phyloP scores from a whole-genome alignment of 345 rosid genomes.

The Erodium maritimum region DNA sequence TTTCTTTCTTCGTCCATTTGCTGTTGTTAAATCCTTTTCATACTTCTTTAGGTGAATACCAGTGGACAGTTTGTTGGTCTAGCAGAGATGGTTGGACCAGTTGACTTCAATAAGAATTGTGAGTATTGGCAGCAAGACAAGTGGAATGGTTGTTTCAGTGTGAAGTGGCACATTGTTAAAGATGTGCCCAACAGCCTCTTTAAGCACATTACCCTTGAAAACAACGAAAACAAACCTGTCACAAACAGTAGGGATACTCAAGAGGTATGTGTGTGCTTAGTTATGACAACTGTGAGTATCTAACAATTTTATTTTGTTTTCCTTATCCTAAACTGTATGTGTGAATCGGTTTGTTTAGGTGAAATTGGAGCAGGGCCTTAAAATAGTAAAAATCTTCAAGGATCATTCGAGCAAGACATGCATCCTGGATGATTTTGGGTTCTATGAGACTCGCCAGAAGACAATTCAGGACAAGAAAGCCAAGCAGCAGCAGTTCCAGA shows the following conservation, averaged over 20 bases:
- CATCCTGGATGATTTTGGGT: slow-evolving; percentile 63
- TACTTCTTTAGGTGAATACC: slow-evolving; percentile 60
- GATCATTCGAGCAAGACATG: slow-evolving; percentile 38
- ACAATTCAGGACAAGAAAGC: slow-evolving; percentile 56
- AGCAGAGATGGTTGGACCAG: slow-evolving; percentile 84
- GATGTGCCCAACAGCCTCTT: slow-evolving; percentile 78
- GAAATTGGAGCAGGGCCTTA: slow-evolving; percentile 50
- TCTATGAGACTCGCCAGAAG: slow-evolving; percentile 73
- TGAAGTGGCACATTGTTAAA: slow-evolving; percentile 72
- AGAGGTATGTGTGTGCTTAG: slow-evolving; percentile 41
- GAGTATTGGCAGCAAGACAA: slow-evolving; percentile 90
- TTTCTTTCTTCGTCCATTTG: too few species aligned
- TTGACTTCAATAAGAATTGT: slow-evolving; percentile 65
- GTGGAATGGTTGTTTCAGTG: slow-evolving; percentile 84
- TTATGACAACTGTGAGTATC: too few species aligned
- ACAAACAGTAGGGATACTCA: slow-evolving; percentile 91
- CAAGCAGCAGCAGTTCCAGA: slow-evolving; percentile 24
- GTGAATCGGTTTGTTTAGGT: slow-evolving; percentile 34
- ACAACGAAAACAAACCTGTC: slow-evolving; percentile 76
- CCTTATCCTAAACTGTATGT: too few species aligned
- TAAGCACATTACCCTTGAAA: slow-evolving; percentile 67
- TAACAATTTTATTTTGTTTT: too few species aligned
- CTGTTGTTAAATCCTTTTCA: too few species aligned
- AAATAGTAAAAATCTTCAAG: slow-evolving; percentile 54
- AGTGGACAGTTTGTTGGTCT: slow-evolving; percentile 85